These are phyloP conservation scores for Arthrobotrys sinensis DNA, from an alignment of 2,329 filamentous ascomycete genomes.

Conservation along the genomic window DNA sequence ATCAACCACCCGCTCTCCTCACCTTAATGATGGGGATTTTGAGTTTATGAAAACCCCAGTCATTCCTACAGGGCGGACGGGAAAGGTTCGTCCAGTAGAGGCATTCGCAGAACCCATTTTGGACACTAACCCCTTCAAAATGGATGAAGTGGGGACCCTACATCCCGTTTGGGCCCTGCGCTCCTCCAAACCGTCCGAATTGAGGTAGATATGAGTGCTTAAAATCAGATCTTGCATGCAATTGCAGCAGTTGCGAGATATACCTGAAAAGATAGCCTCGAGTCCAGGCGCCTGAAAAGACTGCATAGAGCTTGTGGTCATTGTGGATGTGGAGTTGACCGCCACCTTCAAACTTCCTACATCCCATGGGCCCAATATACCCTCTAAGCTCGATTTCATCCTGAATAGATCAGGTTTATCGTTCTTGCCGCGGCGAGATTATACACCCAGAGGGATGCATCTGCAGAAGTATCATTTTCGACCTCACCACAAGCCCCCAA, in stretches of 20 bases:
- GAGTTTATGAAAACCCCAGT: too few relatives aligned
- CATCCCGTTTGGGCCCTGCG: not conserved
- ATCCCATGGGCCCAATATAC: not conserved
- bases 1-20: not conserved
- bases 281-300: too few relatives aligned
- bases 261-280: too few relatives aligned
- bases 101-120: too few relatives aligned
- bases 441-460: not conserved
- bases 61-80: too few relatives aligned
- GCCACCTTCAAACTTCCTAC: not conserved
- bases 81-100: too few relatives aligned
- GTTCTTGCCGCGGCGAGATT: not conserved
- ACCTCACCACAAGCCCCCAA: not conserved
- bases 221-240: not conserved
- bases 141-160: not conserved
- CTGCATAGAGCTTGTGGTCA: too few relatives aligned
- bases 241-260: too few relatives aligned
- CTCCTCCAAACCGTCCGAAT: conserved; percentile 4
- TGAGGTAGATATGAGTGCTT: not conserved
- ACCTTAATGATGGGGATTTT: not conserved
- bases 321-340: too few relatives aligned
- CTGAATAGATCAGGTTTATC: not conserved
- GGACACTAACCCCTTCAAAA: not conserved
- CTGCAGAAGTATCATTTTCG: not conserved
- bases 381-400: not conserved